Evolutionary conservation across 75 land plant species (phyloP), one percentile per base, ranked within the genome.

Genomic region (Pinus taeda): DNA sequence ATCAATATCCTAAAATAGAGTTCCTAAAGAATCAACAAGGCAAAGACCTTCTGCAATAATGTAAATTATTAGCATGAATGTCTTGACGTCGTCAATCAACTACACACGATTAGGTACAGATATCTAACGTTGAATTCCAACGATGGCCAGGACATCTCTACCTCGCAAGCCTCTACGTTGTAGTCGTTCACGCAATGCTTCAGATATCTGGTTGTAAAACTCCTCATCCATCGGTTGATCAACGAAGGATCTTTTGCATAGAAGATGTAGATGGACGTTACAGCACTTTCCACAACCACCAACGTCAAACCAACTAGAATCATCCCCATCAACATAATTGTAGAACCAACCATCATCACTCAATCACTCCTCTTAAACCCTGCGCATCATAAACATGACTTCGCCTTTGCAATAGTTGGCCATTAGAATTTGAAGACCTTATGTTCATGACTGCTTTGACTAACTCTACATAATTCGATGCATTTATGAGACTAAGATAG

Each of bases 281-380:
- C 97, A 6, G 95, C 95, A 70, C 97, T 88, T 84, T 94, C 97
- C 33, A 94, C 88, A 17, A 92, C 91, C 2, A 92, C 95, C 82
- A 90, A 83, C 61, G 94, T 91, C 63, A 94, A 55, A 26, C 97
- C 97, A 67, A 94, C 95, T 86, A 95, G 72, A 71, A 93, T 77
- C 98, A 95, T 95, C 42, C 98, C 98, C 89, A 95, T 91, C 63
- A 95, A 81, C 86, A 89, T 89, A 49, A 95, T 80, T 69, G 98
- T 93, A 26, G 87, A 85, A 15, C 92, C 95, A 58, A 92, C 86
- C 92, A 94, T 90, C 45, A 85, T 21, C 22, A 90, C 90, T 55
- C 83, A 80, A 59, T 94, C 95, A 0, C 73, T 77, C n/a, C 57
- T 60, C 62, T 74, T 86, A 59, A 75, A 76, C 93, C 89, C 26